Base-by-base conservation (phyloP, 164 flowering plant species). In the Brasenia schreberi region DNA sequence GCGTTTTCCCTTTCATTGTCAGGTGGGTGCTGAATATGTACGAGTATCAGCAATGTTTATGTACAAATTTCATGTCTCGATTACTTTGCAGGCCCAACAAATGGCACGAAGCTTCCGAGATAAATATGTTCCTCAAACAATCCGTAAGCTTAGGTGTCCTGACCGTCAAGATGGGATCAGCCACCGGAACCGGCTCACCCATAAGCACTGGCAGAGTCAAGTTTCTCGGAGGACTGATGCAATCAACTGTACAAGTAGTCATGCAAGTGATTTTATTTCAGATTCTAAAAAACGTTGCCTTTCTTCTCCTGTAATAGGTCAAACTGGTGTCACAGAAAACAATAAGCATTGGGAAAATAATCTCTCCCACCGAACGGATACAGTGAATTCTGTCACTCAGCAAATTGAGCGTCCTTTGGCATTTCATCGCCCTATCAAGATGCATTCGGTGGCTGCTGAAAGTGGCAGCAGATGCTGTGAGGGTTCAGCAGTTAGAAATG, bases 61-160 rank as follows among this genome's bases (percentile, higher is more conserved):
- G 27, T 23, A 23, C 0, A 23, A 23, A 23, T 23, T 23, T 23
- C 27, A 0, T 23, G 27, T 23, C 27, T 23, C 27, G 27, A 23
- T 23, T 23, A 23, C 53, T 1, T 45, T 45, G 53, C 81, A 92
- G 98, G 98, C 90, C 65, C 91, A 92, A 75, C 87, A 84, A 81
- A 92, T 84, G 72, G 98, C 97, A 18, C 70, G 92, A 10, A 81
- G 56, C 67, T 91, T 92, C 72, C 77, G 96, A 53, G 96, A 88
- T 45, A 81, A 67, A 74, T 92, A 90, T 89, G 82, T 92, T 61
- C 90, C 85, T 61, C 75, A 81, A 65, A 69, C 66, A 65, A 11
- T 66, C 58, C 81, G 86, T 75, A 86, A 76, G 73, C 17, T 7
- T 69, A 60, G 65, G 61, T 76, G 66, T 71, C 66, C 71, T 65